These are phyloP conservation scores for Mucuna pruriens DNA, from an alignment of 306 rosid genomes.

Conservation along the genomic window DNA sequence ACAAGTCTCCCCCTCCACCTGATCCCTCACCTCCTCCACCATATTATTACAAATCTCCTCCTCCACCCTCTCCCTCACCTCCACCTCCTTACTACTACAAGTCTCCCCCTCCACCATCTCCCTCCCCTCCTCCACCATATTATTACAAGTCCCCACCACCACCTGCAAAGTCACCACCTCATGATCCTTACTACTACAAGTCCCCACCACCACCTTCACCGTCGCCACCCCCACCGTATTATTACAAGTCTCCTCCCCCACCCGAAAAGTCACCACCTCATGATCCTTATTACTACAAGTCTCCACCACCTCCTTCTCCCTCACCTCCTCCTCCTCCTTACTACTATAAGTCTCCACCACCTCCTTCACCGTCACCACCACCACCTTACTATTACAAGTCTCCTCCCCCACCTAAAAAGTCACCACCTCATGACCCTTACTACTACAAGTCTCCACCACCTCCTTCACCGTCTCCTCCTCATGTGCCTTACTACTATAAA, in stretches of 20 bases:
- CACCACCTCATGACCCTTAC: too few species aligned
- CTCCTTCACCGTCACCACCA: too few species aligned
- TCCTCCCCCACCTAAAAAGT: too few species aligned
- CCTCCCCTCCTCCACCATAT: not conserved
- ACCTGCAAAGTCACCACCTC: not conserved
- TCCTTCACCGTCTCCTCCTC: not conserved
- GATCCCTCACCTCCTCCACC: not conserved
- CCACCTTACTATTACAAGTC: too few species aligned
- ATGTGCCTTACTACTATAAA: not conserved
- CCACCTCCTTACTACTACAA: slow-evolving; percentile 19
- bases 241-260: slow-evolving; percentile 28
- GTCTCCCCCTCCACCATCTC: not conserved
- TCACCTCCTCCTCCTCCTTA: not conserved
- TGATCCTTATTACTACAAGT: not conserved
- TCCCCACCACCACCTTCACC: slow-evolving; percentile 5
- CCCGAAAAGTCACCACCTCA: not conserved
- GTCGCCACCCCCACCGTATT: not conserved
- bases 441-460: too few species aligned
- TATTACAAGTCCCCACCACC: slow-evolving; percentile 6
- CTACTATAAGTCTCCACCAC: slow-evolving; percentile 25
- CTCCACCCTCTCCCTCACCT: not conserved
- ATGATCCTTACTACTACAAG: not conserved
- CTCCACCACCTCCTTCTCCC: too few species aligned
- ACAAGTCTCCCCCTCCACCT: slow-evolving; percentile 1
- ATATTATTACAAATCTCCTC: not conserved